Percentiles rank a stretch among this genome's conserved stretches.
Conservation (phyloP, 805 yeast genomes). For the Metschnikowia shivogae region DNA sequence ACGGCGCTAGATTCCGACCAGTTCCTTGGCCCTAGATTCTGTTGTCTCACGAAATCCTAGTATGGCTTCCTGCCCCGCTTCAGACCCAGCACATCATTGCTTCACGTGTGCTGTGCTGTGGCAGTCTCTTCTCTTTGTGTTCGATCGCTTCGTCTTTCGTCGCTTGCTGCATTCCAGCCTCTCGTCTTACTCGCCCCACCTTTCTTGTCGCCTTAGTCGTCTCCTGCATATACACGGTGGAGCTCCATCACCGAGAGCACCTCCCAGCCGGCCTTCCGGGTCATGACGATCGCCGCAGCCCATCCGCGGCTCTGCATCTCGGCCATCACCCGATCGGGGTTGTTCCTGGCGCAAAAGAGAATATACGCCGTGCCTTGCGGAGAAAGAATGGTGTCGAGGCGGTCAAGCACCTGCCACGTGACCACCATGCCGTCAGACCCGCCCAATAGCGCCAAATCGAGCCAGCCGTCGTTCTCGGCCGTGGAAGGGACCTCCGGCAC, state of each 20-base stretch:
- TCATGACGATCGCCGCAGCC: conserved; percentile 48
- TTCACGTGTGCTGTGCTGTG: too few relatives aligned
- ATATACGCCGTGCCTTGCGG: conserved; percentile 74
- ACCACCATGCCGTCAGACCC: conserved; percentile 89
- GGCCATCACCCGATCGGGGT: conserved; percentile 58
- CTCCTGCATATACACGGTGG: background rate
- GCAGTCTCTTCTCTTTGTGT: too few relatives aligned
- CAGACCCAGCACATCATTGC: too few relatives aligned
- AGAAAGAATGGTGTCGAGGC: conserved; percentile 51
- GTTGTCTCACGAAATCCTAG: too few relatives aligned
- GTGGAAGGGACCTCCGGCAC: conserved; percentile 59
- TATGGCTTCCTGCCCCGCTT: too few relatives aligned
- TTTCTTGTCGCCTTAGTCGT: background rate
- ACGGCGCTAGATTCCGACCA: too few relatives aligned
- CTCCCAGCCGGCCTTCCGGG: conserved; percentile 95
- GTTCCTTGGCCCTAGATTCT: too few relatives aligned
- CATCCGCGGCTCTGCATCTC: conserved; percentile 50
- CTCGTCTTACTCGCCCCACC: background rate
- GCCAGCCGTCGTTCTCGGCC: conserved; percentile 57
- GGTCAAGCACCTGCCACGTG: conserved; percentile 59
- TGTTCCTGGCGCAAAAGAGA: conserved; percentile 86
- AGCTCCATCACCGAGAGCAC: conserved; percentile 74
- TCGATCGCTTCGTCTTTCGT: too few relatives aligned
- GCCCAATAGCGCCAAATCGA: conserved; percentile 86
- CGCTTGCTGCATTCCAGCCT: too few relatives aligned